Evolutionary conservation across 2,329 filamentous ascomycete genomes (phyloP), one percentile per base, ranked within the genome.

Genomic region (Trichoderma sp.): DNA sequence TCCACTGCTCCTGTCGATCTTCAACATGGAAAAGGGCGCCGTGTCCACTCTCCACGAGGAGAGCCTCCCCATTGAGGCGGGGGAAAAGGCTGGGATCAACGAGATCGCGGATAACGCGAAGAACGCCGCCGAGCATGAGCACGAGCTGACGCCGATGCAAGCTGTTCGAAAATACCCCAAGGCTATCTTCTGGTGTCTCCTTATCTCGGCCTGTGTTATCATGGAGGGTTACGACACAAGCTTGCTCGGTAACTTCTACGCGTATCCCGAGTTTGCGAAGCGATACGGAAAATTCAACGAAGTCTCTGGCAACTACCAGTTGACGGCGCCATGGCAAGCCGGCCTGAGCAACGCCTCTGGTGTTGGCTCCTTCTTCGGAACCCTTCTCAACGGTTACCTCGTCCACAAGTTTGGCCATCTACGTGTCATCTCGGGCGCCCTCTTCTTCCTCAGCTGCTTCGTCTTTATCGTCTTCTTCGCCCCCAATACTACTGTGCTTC

Each of bases 321-420:
- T 89, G 30, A 79, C 83, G 0, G 83, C 84, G 0, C 74, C 82
- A 1, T 89, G 87, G 87, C 85, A 88, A 74, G 82, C 84, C 3
- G 85, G 82, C 0, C 76, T 89, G 1, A 79, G 79, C 28, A 84
- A 85, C 32, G 85, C 81, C 1, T 79, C 83, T 0, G 77, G 81
- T 14, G 81, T 84, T 6, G 86, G 86, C 7, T 81, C 83, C 18
- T 84, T 89, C 30, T 70, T 88, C 3, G 87, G 86, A 1, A 80
- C 85, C 6, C 84, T 15, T 80, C 86, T 39, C 78, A 80, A 3
- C 83, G 85, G 85, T 0, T 84, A 84, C 60, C 79, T 82, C 26
- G 79, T 80, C 73, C 84, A 83, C 0, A 80, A 87, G 72, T 78
- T 87, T 12, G 81, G 76, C 1, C 80, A 83, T 0, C 76, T 88